phyloP scores from a whole-genome alignment of 148 eudicot species.

The Selenicereus undatus region DNA sequence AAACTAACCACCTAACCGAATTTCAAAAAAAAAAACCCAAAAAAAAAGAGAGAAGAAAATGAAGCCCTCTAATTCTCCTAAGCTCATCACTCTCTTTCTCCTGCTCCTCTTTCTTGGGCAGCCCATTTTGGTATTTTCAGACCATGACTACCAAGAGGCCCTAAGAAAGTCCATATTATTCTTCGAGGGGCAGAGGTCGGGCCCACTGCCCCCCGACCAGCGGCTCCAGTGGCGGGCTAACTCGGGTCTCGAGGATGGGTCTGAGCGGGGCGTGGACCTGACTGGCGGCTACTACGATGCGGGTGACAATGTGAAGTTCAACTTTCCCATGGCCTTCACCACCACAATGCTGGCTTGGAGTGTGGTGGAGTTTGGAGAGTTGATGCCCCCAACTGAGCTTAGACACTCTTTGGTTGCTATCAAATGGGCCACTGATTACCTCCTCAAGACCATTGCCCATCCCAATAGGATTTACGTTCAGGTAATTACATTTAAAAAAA shows the following conservation, averaged over 20 bases:
- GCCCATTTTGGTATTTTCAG: conserved; percentile 17
- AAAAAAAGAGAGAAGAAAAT: not conserved
- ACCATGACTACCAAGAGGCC: conserved; percentile 64
- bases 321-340: conserved; percentile 96
- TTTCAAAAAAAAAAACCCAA: not conserved
- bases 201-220: conserved; percentile 62
- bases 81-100: conserved; percentile 11
- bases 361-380: conserved; percentile 74
- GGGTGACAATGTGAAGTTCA: conserved; percentile 87
- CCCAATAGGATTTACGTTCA: conserved; percentile 75
- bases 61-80: not conserved
- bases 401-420: conserved; percentile 61
- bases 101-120: conserved; percentile 3
- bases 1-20: not conserved
- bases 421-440: conserved; percentile 78
- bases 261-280: conserved; percentile 41
- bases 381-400: conserved; percentile 57
- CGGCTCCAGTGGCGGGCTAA: conserved; percentile 51
- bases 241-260: conserved; percentile 71
- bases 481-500: conserved; percentile 50
- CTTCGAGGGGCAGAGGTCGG: conserved; percentile 90
- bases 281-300: conserved; percentile 91
- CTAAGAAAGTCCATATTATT: conserved; percentile 62
- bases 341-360: conserved; percentile 96
- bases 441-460: conserved; percentile 68